phyloP scores from a whole-genome alignment of 345 rosid genomes.

The Salix suchowensis region DNA sequence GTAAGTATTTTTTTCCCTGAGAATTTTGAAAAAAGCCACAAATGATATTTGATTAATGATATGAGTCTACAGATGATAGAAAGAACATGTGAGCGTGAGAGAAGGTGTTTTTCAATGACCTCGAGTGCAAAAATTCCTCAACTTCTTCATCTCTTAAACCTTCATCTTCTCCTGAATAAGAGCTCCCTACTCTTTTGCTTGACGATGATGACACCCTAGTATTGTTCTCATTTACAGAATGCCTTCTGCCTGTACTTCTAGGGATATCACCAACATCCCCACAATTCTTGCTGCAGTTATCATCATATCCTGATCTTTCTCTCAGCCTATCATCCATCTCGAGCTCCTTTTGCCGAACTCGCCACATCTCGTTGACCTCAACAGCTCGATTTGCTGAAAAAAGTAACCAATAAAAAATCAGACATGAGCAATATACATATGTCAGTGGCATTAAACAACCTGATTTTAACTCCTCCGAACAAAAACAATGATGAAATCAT shows the following conservation, averaged over 20 bases:
- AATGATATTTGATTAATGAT: neutral
- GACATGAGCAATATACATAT: neutral
- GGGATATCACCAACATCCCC: constrained; percentile 17
- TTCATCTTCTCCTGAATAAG: constrained; percentile 35
- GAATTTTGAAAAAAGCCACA: neutral
- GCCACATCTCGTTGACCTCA: constrained; percentile 90
- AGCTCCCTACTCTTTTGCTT: constrained; percentile 24
- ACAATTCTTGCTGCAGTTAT: constrained; percentile 22
- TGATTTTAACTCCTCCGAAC: neutral
- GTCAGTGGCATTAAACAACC: neutral
- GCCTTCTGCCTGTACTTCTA: constrained; percentile 31
- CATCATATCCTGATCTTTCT: constrained; percentile 38
- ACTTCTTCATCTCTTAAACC: constrained; percentile 72
- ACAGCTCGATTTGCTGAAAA: constrained; percentile 69
- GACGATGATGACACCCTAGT: constrained; percentile 37
- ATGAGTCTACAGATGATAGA: neutral
- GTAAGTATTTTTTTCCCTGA: neutral
- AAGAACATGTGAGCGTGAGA: neutral
- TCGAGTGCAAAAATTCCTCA: constrained; percentile 71
- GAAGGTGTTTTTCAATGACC: constrained; percentile 33
- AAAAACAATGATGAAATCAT: neutral
- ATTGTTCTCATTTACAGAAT: constrained; percentile 18
- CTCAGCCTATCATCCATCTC: constrained; percentile 49
- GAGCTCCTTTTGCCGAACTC: constrained; percentile 60
- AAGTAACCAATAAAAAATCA: neutral